Conservation (phyloP, 495 filamentous ascomycete genomes). For the Penicillium goetzii region DNA sequence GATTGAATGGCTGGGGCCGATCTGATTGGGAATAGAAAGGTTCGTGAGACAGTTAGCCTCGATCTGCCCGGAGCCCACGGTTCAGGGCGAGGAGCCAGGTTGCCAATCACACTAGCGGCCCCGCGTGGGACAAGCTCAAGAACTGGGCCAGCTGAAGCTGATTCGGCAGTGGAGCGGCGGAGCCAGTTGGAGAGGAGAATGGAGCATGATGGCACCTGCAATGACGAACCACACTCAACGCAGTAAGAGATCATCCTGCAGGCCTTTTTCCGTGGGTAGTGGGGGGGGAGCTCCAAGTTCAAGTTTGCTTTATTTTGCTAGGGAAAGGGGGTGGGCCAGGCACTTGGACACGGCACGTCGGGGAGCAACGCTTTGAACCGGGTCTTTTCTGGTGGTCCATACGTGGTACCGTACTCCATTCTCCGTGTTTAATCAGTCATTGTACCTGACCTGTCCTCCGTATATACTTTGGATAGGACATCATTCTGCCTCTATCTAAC, state of each 20-base stretch:
- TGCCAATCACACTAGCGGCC: constrained; percentile 24
- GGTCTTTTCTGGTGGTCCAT: neutral
- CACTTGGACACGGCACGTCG: constrained; percentile 27
- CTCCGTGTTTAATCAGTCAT: neutral
- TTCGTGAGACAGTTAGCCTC: constrained; percentile 24
- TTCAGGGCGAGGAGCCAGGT: constrained; percentile 1
- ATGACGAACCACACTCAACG: constrained; percentile 22
- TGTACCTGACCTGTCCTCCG: neutral
- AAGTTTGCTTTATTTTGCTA: constrained; percentile 10
- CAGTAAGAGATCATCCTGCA: constrained; percentile 30
- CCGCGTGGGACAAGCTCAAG: constrained; percentile 33
- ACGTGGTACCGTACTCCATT: neutral
- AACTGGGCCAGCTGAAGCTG: constrained; percentile 15
- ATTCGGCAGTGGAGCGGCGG: constrained; percentile 18
- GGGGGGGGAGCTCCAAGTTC: constrained; percentile 15
- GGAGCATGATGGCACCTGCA: constrained; percentile 5
- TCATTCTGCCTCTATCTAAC: neutral
- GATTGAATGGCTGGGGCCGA: constrained; percentile 29
- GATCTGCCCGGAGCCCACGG: constrained; percentile 24
- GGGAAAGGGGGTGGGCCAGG: constrained; percentile 26
- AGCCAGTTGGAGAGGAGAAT: neutral
- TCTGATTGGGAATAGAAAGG: constrained; percentile 23
- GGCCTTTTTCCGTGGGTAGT: neutral
- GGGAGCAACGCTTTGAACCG: neutral
- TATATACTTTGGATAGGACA: neutral